Conservation (phyloP, 2,329 filamentous ascomycete genomes). For the Fusarium poae region DNA sequence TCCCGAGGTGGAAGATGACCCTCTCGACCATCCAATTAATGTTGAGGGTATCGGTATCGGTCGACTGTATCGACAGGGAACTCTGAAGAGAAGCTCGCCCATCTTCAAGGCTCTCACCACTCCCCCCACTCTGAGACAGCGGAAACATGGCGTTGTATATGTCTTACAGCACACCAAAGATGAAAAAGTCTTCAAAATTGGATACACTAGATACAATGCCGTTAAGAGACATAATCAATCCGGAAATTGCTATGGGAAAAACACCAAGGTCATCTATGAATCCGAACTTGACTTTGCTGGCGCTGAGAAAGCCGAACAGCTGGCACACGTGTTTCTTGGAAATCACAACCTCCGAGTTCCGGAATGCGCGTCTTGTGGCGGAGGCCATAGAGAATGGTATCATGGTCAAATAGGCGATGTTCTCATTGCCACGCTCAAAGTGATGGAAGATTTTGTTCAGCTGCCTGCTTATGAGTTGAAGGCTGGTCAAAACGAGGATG, state of each 20-base stretch:
- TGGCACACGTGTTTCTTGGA: constrained; percentile 11
- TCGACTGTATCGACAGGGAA: constrained; percentile 10
- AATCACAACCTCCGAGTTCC: background rate
- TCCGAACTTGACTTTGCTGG: constrained; percentile 8
- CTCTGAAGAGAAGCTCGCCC: constrained; percentile 2
- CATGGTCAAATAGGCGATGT: background rate
- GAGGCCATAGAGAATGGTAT: constrained; percentile 24
- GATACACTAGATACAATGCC: constrained; percentile 15
- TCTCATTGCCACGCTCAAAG: constrained; percentile 9
- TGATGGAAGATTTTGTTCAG: constrained; percentile 28
- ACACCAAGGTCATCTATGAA: constrained; percentile 14
- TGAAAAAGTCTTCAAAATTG: constrained; percentile 17
- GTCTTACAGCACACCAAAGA: constrained; percentile 16
- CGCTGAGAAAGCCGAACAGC: constrained; percentile 18
- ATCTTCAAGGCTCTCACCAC: constrained; percentile 11
- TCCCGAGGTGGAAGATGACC: background rate
- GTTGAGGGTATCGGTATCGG: constrained; percentile 1
- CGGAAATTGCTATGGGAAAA: constrained; percentile 19
- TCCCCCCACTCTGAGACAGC: background rate
- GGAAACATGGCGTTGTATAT: constrained; percentile 13
- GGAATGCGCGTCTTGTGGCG: constrained; percentile 10
- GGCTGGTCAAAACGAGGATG: background rate
- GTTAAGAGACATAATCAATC: background rate
- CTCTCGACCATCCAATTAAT: background rate
- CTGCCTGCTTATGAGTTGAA: constrained; percentile 18